Evolutionary conservation across 768 basidiomycete species (phyloP).

Genomic region (Brasilioporus rufonigricans): DNA sequence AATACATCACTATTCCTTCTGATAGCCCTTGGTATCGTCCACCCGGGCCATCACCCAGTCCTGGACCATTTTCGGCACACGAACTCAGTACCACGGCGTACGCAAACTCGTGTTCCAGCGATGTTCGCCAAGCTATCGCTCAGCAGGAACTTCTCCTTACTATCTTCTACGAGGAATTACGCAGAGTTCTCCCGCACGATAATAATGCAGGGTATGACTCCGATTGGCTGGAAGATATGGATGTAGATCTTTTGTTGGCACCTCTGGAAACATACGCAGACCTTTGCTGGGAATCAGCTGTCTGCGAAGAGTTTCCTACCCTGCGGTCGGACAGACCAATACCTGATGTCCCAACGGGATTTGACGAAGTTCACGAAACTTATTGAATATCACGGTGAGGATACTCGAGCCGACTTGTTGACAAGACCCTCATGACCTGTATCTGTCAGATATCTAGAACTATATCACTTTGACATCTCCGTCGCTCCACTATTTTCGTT

Average conservation of each 20-base stretch:
- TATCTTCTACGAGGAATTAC: conserved; percentile 32
- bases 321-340: conserved; percentile 10
- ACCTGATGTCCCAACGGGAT: conserved; percentile 30
- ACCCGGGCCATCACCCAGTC: conserved; percentile 30
- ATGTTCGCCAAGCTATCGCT: conserved; percentile 32
- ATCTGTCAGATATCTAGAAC: background rate
- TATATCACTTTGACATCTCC: background rate
- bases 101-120: conserved; percentile 29
- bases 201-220: conserved; percentile 15
- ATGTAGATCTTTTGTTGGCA: conserved; percentile 27
- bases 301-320: conserved; percentile 18
- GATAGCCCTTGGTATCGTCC: conserved; percentile 40
- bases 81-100: conserved; percentile 19
- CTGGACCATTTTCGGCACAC: conserved; percentile 21
- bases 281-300: conserved; percentile 29
- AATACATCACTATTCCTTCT: conserved; percentile 39
- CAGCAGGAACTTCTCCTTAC: conserved; percentile 33
- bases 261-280: conserved; percentile 29
- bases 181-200: conserved; percentile 19
- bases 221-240: conserved; percentile 29
- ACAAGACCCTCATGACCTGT: background rate
- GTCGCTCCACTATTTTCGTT: conserved; percentile 11
- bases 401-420: background rate
- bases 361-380: conserved; percentile 20
- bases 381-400: conserved; percentile 18